Conservation (phyloP, 2,329 filamentous ascomycete species). For the Trichoderma sp. region DNA sequence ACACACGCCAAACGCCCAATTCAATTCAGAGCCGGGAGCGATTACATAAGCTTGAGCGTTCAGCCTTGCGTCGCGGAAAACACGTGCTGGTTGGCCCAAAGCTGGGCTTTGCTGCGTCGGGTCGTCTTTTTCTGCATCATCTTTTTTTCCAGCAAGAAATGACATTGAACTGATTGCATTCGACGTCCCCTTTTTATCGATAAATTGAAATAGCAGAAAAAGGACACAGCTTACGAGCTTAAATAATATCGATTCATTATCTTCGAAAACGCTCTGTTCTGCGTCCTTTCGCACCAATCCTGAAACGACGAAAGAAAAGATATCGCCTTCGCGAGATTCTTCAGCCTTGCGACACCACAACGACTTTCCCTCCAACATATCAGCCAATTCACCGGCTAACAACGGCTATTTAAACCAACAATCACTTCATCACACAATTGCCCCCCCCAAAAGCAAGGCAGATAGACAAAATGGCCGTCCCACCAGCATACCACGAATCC, state of each 20-base stretch:
- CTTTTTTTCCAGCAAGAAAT: not conserved
- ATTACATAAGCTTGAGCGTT: not conserved
- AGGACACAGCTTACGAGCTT: not conserved
- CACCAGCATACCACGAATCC: constrained; percentile 64
- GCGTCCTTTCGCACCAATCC: not conserved
- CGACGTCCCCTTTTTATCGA: not conserved
- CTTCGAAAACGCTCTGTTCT: not conserved
- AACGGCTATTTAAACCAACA: not conserved
- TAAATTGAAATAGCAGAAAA: not conserved
- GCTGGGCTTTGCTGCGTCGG: not conserved
- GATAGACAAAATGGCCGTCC: constrained; percentile 24
- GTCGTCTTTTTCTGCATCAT: not conserved
- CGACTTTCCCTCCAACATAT: not conserved
- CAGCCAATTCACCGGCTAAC: not conserved
- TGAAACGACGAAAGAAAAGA: not conserved
- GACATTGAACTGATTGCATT: not conserved
- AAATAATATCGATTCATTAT: not conserved
- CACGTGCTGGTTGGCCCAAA: constrained; percentile 2
- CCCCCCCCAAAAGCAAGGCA: not conserved
- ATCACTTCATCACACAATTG: not conserved
- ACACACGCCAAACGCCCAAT: not conserved
- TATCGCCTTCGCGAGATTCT: not conserved
- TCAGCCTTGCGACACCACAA: not conserved
- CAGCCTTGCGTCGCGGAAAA: constrained; percentile 9
- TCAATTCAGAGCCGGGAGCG: not conserved